Conservation (phyloP, 345 rosid genomes). For the Eucalyptus viminalis region DNA sequence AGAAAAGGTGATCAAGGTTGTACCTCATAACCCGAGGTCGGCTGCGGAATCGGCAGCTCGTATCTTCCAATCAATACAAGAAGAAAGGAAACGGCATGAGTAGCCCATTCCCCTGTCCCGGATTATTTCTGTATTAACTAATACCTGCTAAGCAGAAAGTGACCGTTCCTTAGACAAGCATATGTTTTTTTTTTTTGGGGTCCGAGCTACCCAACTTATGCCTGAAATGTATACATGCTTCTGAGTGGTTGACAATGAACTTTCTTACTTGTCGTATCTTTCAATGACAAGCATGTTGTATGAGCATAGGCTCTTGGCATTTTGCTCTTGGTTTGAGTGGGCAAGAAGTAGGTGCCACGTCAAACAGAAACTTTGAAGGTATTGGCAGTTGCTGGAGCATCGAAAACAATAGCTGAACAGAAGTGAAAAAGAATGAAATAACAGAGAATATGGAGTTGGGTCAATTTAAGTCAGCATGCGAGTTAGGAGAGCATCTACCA, state of each 20-base stretch:
- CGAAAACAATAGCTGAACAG: background rate
- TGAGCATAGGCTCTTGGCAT: background rate
- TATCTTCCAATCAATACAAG: slow-evolving; percentile 81
- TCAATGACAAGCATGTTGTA: background rate
- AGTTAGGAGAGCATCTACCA: background rate
- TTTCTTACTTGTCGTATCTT: background rate
- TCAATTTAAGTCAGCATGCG: background rate
- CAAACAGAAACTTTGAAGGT: background rate
- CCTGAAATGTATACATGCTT: background rate
- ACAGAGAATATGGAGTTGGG: background rate
- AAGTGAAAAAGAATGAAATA: background rate
- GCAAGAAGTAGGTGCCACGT: background rate
- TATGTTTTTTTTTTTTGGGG: background rate
- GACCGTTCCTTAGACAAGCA: background rate
- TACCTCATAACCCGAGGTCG: slow-evolving; percentile 63
- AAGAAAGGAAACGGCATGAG: slow-evolving; percentile 33
- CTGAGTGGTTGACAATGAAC: background rate
- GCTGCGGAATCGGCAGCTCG: slow-evolving; percentile 86
- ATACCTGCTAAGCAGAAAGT: background rate
- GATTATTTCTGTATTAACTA: background rate
- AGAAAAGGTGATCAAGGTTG: slow-evolving; percentile 61
- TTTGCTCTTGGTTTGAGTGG: background rate
- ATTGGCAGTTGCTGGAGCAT: background rate
- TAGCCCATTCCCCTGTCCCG: background rate
- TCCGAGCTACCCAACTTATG: background rate